Base-by-base conservation (phyloP, 768 basidiomycete species). In the Rhizopogon vulgaris region DNA sequence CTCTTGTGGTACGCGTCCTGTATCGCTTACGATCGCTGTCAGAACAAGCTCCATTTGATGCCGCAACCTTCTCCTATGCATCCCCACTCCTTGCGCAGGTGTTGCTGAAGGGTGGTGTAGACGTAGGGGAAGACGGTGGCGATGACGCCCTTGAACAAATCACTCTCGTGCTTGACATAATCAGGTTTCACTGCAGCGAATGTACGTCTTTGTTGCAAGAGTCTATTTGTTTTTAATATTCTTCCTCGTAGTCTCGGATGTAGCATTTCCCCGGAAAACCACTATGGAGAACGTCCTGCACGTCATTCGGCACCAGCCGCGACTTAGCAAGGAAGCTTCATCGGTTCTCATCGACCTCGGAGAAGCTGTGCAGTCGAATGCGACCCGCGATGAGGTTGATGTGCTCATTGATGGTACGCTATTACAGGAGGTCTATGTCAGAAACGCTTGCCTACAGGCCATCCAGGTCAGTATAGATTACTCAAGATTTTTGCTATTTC, bases 391-490 rank as follows among this genome's bases (percentile, higher is more conserved):
- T 15, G 95, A 99, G 63, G 74, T 83, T 3, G 59, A 68, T 1
- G 78, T 83, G 15, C 71, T 98, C 38, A 71, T 97, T 22, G 69
- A 65, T 9, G 91, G 93, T 2, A 87, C 84, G 0, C 73, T 97
- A 7, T 70, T 78, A n/a, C 90, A 92, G 60, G 95, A 97, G 60
- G 84, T 84, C 0, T 87, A 91, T 60, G 90, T 89, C 1, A 79
- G 95, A 14, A 88, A 87, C 60, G 85, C 93, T 8, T 92, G 90
- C 61, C 71, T 98, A n/a, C 93, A 94, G 60, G 78, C 94, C 1
- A 73, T 98, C 2, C 91, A 94, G 78, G 94, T 92, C 42, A 24
- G 72, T 45, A 25, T 17, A 54, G 11, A 53, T 51, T 40, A 6
- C 42, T 11, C 48, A 18, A 9, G 14, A 6, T 3, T 54, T 10